Evolutionary conservation across 345 rosid genomes (phyloP), one percentile per base, ranked within the genome.

Genomic region (Reutealis trisperma): DNA sequence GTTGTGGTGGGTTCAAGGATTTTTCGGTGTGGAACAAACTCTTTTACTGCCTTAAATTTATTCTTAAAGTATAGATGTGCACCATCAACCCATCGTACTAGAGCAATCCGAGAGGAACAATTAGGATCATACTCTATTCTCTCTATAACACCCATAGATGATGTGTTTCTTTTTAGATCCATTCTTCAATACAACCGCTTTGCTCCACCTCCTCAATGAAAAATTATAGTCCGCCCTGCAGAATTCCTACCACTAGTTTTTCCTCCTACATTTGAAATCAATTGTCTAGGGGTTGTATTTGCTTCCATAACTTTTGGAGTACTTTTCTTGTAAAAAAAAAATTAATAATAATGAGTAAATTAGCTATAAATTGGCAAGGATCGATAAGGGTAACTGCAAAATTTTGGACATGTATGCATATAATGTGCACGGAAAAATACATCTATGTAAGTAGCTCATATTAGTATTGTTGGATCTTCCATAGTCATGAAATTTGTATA

Each of bases 201-300:
- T 62, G 79, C 70, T 55, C 84, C 84, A 42, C 82, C 84, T 64
- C 82, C 85, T 67, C 79, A 65, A 64, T 78, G 82, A 54, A 70
- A 82, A 41, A 65, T 47, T 55, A 79, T 82, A 58, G 75, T 78
- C 34, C 79, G 85, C 63, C 82, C 79, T 37, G 73, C 32, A 18
- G 79, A 82, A 60, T 82, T 82, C 71, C 85, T 75, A 54, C 77
- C 73, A 21, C 63, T 73, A 44, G 74, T 49, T 30, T 74, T 74
- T 19, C 75, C 76, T 16, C 75, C 76, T 12, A 61, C 44, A 64
- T 57, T 5, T n/a, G 66, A 69, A 64, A 75, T 84, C 80, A 69
- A 32, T 5, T 41, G 44, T 30, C 42, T 70, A 54, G 74, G 74
- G 42, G 63, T 63, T 70, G 45, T 11, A 18, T 19, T 70, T 54